Evolutionary conservation across 495 filamentous ascomycete genomes (phyloP), one percentile per base, ranked within the genome.

Genomic region (Paragyromitra xinjiangensis): DNA sequence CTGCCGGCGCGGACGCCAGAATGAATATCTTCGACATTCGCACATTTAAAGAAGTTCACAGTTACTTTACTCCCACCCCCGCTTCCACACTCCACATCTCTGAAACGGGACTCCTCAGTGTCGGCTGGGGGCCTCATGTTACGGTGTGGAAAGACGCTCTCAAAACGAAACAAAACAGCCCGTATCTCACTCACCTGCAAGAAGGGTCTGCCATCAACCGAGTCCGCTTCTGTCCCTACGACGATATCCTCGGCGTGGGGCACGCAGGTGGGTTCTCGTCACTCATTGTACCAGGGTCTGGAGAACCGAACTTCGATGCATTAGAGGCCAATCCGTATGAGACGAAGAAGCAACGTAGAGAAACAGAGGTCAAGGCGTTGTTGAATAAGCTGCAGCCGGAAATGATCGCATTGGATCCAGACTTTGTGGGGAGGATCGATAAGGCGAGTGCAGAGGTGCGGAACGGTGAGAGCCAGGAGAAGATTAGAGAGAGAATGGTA

Each of bases 21-120:
- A 97, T 98, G 94, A 89, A 91, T 29, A 91, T 99, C 19, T 99
- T 96, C 93, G 95, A 99, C 83, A 91, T 99, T 78, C 91, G 95
- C 24, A 97, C 92, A 87, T 97, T 94, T 84, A 92, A 92, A 67
- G 92, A 97, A 81, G 92, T 98, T 16, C 92, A 97, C 83, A 92
- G 87, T 74, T 98, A 97, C 85, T 95, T 93, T 72, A 92, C 93
- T 67, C 89, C 91, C 56, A 89, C 92, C 64, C 96, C 96, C 6
- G 94, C 92, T n/a, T 90, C 92, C 22, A 90, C 91, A 3, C 85
- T 98, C 24, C 86, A 93, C 7, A 95, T 99, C 84, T 95, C 92
- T 81, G 96, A 98, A 83, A 91, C 91, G 14, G 90, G 90, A 40
- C 86, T 98, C 26, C 92, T 93, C 1, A 93, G 94, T 4, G 93